phyloP scores from a whole-genome alignment of 2,329 filamentous ascomycete species.

The Penicillium sp. region DNA sequence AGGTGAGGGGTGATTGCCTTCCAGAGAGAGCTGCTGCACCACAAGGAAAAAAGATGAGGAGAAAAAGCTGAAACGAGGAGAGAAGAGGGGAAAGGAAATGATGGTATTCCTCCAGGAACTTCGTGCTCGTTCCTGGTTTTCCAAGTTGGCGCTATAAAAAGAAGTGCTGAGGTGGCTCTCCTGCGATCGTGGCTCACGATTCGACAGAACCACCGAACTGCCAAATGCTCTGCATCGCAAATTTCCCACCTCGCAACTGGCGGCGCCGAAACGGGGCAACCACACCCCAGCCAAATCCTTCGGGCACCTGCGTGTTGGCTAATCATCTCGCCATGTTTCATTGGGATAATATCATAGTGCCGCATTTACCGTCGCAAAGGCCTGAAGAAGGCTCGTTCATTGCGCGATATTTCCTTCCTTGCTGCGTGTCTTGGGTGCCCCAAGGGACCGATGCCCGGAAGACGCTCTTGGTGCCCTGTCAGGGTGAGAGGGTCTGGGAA shows the following conservation, averaged over 20 bases:
- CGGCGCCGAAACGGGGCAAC: conserved; percentile 1
- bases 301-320: background rate
- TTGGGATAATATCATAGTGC: background rate
- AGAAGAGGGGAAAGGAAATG: background rate
- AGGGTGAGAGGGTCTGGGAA: background rate
- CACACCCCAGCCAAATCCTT: background rate
- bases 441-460: background rate
- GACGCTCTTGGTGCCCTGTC: too few relatives aligned
- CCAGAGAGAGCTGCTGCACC: background rate
- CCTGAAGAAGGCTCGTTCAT: background rate
- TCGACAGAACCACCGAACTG: conserved; percentile 26
- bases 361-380: background rate
- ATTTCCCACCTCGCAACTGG: conserved; percentile 3
- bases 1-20: background rate
- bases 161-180: conserved; percentile 13
- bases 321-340: background rate
- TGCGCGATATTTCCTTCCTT: background rate
- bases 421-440: background rate
- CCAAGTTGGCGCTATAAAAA: conserved; percentile 1
- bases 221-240: conserved; percentile 1
- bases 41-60: background rate
- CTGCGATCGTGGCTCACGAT: conserved; percentile 18
- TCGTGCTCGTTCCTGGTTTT: background rate
- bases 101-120: background rate
- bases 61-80: background rate